These are phyloP conservation scores for Diaporthe sp. DNA, from an alignment of 2,329 filamentous ascomycete species.

Conservation along the genomic window DNA sequence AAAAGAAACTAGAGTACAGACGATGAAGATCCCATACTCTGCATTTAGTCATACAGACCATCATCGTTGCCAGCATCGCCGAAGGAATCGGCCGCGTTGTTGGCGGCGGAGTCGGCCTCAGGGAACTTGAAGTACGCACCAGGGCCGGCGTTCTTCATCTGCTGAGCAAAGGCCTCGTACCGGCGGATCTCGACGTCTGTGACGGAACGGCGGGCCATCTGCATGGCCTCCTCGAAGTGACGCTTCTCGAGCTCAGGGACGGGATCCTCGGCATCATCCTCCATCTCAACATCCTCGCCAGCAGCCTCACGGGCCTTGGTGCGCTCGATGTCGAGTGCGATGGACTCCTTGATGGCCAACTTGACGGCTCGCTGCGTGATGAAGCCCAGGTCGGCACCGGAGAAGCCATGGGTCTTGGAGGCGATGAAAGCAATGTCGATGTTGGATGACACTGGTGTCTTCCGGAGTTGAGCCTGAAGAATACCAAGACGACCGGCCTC, in stretches of 20 bases:
- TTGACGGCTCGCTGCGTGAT: slow-evolving; percentile 99
- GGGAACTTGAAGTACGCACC: slow-evolving; percentile 99
- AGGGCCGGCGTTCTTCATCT: slow-evolving; percentile 98
- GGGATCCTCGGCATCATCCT: slow-evolving; percentile 86
- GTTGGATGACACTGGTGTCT: slow-evolving; percentile 91
- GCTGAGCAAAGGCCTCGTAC: slow-evolving; percentile 98
- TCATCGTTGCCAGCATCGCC: slow-evolving; percentile 94
- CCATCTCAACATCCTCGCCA: slow-evolving; percentile 85
- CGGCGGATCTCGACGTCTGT: slow-evolving; percentile 97
- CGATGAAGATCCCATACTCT: slow-evolving; percentile 44
- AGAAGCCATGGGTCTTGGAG: slow-evolving; percentile 98
- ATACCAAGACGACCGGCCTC: slow-evolving; percentile 91
- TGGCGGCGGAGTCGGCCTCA: slow-evolving; percentile 76
- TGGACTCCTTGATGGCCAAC: slow-evolving; percentile 98
- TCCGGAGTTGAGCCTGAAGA: slow-evolving; percentile 95
- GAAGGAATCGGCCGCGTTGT: slow-evolving; percentile 74
- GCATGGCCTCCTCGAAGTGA: slow-evolving; percentile 99
- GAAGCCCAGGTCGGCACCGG: slow-evolving; percentile 98
- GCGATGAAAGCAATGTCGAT: slow-evolving; percentile 94
- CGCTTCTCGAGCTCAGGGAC: slow-evolving; percentile 96
- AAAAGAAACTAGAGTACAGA: slow-evolving; percentile 63
- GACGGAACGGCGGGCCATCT: slow-evolving; percentile 91
- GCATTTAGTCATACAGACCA: slow-evolving; percentile 91
- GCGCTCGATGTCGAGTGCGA: slow-evolving; percentile 88
- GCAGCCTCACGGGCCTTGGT: slow-evolving; percentile 89